These are phyloP conservation scores for cucumber (Cucumis sativus) DNA, from an alignment of 306 rosid genomes.

Conservation along the genomic window Cucumber_9930_V3 NC_026657.2:28693501-28694000, in stretches of 20 bases:
- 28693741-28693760: background rate
- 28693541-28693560: background rate
- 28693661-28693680: background rate
- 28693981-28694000: background rate
- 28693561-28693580: slow-evolving; percentile 1
- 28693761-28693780: background rate
- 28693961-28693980: background rate
- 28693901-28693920: too few relatives aligned
- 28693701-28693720: slow-evolving; percentile 15
- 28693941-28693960: background rate
- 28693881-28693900: background rate
- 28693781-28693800: background rate
- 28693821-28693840: background rate
- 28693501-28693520: background rate
- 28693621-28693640: slow-evolving; percentile 16
- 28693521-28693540: slow-evolving; percentile 6
- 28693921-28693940: background rate
- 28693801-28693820: background rate
- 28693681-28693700: background rate
- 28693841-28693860: background rate
- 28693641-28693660: background rate
- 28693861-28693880: background rate
- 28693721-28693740: slow-evolving; percentile 28
- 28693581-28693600: background rate
- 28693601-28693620: background rate